Evolutionary conservation across 1,284 basidiomycete species (phyloP).

Genomic region (Wallemia mellicola): DNA sequence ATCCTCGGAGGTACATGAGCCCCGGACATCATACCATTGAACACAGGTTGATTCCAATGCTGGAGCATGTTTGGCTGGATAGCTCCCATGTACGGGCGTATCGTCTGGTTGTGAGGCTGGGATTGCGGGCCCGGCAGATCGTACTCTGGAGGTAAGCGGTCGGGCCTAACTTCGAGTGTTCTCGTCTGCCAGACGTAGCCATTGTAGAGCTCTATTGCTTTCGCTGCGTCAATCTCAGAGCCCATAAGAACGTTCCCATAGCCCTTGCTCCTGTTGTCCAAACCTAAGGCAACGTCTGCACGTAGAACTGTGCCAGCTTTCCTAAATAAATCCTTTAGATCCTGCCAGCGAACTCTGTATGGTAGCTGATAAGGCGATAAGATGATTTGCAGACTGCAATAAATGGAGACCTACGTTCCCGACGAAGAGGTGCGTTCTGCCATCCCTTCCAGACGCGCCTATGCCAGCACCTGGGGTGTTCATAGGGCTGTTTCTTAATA

Average conservation of each 20-base stretch:
- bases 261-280: slow-evolving; percentile 68
- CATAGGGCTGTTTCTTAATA: background rate
- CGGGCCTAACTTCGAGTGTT: slow-evolving; percentile 59
- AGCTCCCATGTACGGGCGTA: background rate
- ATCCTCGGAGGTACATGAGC: no score
- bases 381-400: background rate
- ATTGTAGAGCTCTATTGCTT: slow-evolving; percentile 67
- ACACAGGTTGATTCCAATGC: background rate
- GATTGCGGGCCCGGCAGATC: slow-evolving; percentile 14
- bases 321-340: slow-evolving; percentile 87
- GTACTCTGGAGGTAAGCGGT: slow-evolving; percentile 31
- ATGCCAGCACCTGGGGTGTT: slow-evolving; percentile 14
- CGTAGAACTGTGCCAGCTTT: slow-evolving; percentile 78
- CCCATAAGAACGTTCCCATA: slow-evolving; percentile 80
- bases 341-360: slow-evolving; percentile 81
- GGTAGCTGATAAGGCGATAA: slow-evolving; percentile 11
- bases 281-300: slow-evolving; percentile 71
- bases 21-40: no score
- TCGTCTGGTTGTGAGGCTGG: background rate
- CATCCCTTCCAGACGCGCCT: slow-evolving; percentile 21
- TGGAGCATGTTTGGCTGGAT: background rate
- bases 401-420: slow-evolving; percentile 35
- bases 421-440: slow-evolving; percentile 67
- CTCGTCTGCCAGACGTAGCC: slow-evolving; percentile 74
- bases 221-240: slow-evolving; percentile 62